Conservation (phyloP, 148 eudicot species). For the Heliamphora exappendiculata region DNA sequence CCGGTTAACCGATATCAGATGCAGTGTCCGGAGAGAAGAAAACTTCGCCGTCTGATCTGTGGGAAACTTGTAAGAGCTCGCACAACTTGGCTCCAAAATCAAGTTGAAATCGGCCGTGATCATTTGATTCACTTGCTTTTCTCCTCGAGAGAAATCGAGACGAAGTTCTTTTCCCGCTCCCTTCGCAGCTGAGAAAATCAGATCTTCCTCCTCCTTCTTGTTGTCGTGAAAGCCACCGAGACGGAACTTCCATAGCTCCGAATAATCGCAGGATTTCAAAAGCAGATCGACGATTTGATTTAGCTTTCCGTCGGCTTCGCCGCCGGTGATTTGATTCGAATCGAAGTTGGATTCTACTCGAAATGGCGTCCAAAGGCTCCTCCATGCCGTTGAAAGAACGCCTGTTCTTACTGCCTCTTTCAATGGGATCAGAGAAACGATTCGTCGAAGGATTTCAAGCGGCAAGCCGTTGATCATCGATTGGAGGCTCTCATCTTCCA, state of each 20-base stretch:
- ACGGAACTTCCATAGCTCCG: constrained; percentile 6
- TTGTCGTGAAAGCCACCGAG: not conserved
- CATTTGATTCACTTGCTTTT: too few relatives aligned
- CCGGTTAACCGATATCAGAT: not conserved
- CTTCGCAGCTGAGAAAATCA: not conserved
- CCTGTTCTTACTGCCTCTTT: constrained; percentile 19
- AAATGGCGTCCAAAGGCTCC: constrained; percentile 10
- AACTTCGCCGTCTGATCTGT: too few relatives aligned
- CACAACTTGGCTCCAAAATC: not conserved
- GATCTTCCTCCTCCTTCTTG: not conserved
- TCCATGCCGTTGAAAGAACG: constrained; percentile 21
- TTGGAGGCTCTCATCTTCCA: constrained; percentile 7
- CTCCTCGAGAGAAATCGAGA: constrained; percentile 8
- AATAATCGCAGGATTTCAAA: not conserved
- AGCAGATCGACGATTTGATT: not conserved
- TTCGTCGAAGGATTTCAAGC: constrained; percentile 9
- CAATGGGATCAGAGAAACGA: constrained; percentile 16
- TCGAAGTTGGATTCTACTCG: not conserved
- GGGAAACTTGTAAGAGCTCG: too few relatives aligned
- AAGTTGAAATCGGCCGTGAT: not conserved
- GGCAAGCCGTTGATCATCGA: constrained; percentile 12
- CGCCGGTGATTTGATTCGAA: not conserved
- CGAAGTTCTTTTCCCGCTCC: constrained; percentile 14
- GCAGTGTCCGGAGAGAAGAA: constrained; percentile 13
- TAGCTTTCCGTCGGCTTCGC: not conserved